These are phyloP conservation scores for Xylaria curta DNA, from an alignment of 495 filamentous ascomycete genomes.

Conservation along the genomic window DNA sequence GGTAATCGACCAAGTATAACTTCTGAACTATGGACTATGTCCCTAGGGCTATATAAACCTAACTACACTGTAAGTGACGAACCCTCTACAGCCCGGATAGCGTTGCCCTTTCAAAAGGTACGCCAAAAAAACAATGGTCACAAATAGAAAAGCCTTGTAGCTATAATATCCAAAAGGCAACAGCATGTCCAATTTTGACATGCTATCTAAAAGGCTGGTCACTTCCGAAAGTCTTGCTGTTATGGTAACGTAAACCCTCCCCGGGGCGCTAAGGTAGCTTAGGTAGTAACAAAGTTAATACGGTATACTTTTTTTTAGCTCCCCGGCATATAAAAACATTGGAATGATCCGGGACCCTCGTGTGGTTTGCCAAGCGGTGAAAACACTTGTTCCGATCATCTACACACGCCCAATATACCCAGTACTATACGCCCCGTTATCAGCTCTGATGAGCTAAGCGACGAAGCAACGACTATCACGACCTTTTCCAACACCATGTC, in stretches of 20 bases:
- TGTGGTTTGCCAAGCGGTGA: slow-evolving; percentile 10
- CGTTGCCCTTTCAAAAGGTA: too few species aligned
- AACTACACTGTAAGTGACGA: too few species aligned
- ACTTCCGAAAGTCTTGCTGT: not conserved
- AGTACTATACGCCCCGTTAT: slow-evolving; percentile 23
- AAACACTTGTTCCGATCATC: slow-evolving; percentile 17
- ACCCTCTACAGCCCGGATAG: too few species aligned
- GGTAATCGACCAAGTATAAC: too few species aligned
- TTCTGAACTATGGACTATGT: too few species aligned
- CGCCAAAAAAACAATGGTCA: too few species aligned
- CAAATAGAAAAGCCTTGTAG: too few species aligned
- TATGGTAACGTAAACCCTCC: slow-evolving; percentile 4
- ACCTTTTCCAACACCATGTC: slow-evolving; percentile 24
- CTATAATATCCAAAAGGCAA: too few species aligned
- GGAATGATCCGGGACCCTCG: slow-evolving; percentile 7
- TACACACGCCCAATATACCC: slow-evolving; percentile 21
- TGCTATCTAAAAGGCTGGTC: too few species aligned
- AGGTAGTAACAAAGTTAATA: slow-evolving; percentile 15
- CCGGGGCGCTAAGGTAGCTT: slow-evolving; percentile 8
- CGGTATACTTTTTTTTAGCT: slow-evolving; percentile 8
- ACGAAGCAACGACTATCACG: slow-evolving; percentile 25
- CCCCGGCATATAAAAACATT: slow-evolving; percentile 5
- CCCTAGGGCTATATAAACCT: too few species aligned
- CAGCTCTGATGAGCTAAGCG: slow-evolving; percentile 24
- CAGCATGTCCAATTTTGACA: too few species aligned